A percentile compares a stretch with the other conserved stretches of the same genome.
phyloP scores from a whole-genome alignment of 371 early-diverging fungal species.

The Syncephalastrum racemosum region DNA sequence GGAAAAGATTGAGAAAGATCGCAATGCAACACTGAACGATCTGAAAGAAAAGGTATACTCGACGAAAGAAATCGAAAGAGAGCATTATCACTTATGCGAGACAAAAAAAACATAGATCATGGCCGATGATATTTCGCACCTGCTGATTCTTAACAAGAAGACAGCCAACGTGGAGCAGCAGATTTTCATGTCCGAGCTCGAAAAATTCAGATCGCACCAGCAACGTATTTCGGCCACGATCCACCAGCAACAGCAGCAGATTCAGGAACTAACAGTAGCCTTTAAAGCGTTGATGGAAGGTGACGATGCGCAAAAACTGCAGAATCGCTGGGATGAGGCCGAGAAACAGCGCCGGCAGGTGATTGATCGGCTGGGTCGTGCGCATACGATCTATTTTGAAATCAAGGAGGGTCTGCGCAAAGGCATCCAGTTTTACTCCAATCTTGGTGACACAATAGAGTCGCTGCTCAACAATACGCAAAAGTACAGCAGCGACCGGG shows the following conservation, averaged over 20 bases:
- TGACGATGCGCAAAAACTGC: slow-evolving; percentile 65
- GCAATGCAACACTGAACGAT: slow-evolving; percentile 71
- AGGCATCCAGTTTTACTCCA: slow-evolving; percentile 76
- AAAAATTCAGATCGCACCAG: slow-evolving; percentile 80
- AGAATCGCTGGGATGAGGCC: slow-evolving; percentile 64
- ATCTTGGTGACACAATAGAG: slow-evolving; percentile 63
- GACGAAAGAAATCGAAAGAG: slow-evolving; percentile 1
- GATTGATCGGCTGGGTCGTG: slow-evolving; percentile 60
- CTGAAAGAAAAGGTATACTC: slow-evolving; percentile 76
- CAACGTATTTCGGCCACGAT: slow-evolving; percentile 71
- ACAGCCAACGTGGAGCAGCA: slow-evolving; percentile 70
- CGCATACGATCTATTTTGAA: slow-evolving; percentile 53
- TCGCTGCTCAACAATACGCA: slow-evolving; percentile 56
- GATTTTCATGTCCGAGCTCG: slow-evolving; percentile 83
- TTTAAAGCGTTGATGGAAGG: slow-evolving; percentile 73
- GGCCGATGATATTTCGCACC: slow-evolving; percentile 81
- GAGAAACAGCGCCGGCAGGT: slow-evolving; percentile 60
- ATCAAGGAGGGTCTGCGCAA: slow-evolving; percentile 66
- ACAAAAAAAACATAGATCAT: no score
- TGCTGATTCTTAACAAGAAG: slow-evolving; percentile 79
- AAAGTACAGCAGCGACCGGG: slow-evolving; percentile 64
- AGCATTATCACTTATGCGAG: background rate
- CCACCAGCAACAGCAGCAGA: slow-evolving; percentile 69
- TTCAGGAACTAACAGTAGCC: slow-evolving; percentile 73
- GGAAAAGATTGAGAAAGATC: slow-evolving; percentile 72